A percentile compares a stretch with the other conserved stretches of the same genome.
phyloP scores from a whole-genome alignment of 495 filamentous ascomycete genomes.

The Bryoglossum gracile region DNA sequence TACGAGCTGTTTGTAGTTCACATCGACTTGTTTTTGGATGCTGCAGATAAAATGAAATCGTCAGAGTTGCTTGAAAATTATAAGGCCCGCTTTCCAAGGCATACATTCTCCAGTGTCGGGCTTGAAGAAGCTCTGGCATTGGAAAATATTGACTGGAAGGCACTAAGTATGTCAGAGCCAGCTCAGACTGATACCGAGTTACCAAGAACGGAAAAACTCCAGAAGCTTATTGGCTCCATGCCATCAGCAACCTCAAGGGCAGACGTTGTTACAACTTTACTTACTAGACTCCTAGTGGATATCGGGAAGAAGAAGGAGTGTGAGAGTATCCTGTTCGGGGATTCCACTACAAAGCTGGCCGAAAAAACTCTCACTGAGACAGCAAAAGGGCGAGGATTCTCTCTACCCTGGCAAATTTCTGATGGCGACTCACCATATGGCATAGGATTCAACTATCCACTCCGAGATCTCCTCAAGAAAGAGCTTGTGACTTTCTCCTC shows the following conservation, averaged over 20 bases:
- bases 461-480: slow-evolving; percentile 74
- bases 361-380: slow-evolving; percentile 79
- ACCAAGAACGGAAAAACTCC: slow-evolving; percentile 37
- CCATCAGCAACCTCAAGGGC: slow-evolving; percentile 63
- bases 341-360: slow-evolving; percentile 81
- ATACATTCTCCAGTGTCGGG: slow-evolving; percentile 45
- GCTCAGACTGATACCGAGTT: slow-evolving; percentile 31
- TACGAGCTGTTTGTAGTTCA: slow-evolving; percentile 59
- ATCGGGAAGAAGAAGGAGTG: slow-evolving; percentile 53
- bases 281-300: slow-evolving; percentile 60
- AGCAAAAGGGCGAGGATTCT: slow-evolving; percentile 81
- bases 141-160: slow-evolving; percentile 33
- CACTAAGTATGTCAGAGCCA: slow-evolving; percentile 24
- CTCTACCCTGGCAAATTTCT: slow-evolving; percentile 70
- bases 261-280: slow-evolving; percentile 64
- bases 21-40: slow-evolving; percentile 24
- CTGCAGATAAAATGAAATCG: slow-evolving; percentile 16
- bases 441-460: slow-evolving; percentile 56
- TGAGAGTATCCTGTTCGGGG: slow-evolving; percentile 68
- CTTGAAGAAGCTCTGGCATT: slow-evolving; percentile 50
- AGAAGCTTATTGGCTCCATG: slow-evolving; percentile 47
- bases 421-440: slow-evolving; percentile 63
- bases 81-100: slow-evolving; percentile 48
- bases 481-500: slow-evolving; percentile 62
- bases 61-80: slow-evolving; percentile 23